Evolutionary conservation across 2,329 filamentous ascomycete genomes (phyloP), one percentile per base, ranked within the genome.

Genomic region (Penicillium sp.): DNA sequence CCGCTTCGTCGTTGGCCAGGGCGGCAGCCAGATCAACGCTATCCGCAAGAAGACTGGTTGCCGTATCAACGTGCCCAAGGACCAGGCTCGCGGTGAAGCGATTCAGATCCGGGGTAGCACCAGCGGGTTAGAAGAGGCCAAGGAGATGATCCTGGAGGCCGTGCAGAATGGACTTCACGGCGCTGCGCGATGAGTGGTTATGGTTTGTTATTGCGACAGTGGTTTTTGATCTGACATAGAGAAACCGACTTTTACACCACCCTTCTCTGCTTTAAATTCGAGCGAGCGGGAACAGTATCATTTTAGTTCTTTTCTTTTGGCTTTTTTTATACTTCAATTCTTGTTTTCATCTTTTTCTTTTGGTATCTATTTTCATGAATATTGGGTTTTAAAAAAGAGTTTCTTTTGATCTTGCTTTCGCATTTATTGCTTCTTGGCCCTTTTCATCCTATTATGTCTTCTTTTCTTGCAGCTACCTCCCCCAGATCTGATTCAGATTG

Each of bases 21-120:
- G 89, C 59, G 94, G 94, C 58, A 89, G 86, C 75, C 93, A 93
- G 76, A 96, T 99, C 74, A 97, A 97, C 77, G 81, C 86, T 42
- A 97, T 99, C 73, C 87, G 94, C 66, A 91, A 91, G 79, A 87
- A 94, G 80, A 97, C 92, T 51, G 90, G 90, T 55, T 97, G 93
- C 77, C 92, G 89, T 78, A 96, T 99, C 73, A 92, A 93, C 64
- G 93, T 99, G 41, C 94, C 94, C 23, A 87, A 90, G 65, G 88
- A 91, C 69, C 89, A 96, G 75, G 80, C 80, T 38, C 78, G 79
- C 66, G 83, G 81, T 23, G 93, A 97, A 75, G 91, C 93, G 4
- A 97, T 99, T 72, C 91, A 96, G 79, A 89, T 99, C 68, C 82
- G 89, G 36, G 94, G 94, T 39, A 84, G 83, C 55, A 85, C 84